Evolutionary conservation across 306 rosid species (phyloP).

Genomic region (Quillaja saponaria): DNA sequence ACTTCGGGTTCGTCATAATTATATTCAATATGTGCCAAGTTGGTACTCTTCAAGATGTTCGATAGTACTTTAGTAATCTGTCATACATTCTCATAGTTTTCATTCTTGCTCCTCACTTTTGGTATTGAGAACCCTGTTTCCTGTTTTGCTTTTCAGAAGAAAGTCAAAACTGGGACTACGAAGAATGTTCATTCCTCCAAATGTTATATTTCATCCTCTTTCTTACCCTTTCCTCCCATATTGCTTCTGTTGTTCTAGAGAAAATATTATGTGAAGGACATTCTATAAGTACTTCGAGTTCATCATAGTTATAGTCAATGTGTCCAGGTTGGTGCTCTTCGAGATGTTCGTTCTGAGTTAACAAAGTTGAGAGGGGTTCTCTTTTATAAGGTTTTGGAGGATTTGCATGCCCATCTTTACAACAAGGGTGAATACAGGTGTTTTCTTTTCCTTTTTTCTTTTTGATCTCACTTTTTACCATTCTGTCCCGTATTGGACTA

Average conservation of each 20-base stretch:
- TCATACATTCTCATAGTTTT: background rate
- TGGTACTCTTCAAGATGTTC: no score
- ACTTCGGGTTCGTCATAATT: constrained; percentile 20
- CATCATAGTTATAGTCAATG: constrained; percentile 24
- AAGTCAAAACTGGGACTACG: constrained; percentile 1
- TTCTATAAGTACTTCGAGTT: constrained; percentile 14
- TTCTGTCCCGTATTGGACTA: constrained; percentile 13
- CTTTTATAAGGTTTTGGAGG: constrained; percentile 87
- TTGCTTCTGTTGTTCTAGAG: constrained; percentile 9
- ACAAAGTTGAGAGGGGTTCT: constrained; percentile 87
- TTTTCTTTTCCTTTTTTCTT: constrained; percentile 21
- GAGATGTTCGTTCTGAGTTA: constrained; percentile 96
- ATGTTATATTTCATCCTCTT: background rate
- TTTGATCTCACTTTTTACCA: constrained; percentile 14
- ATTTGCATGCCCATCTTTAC: constrained; percentile 90
- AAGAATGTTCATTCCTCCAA: constrained; percentile 4
- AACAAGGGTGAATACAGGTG: constrained; percentile 98
- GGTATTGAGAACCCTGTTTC: background rate
- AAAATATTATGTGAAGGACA: constrained; percentile 16
- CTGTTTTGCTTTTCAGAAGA: background rate
- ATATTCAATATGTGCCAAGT: constrained; percentile 31
- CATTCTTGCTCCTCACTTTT: background rate
- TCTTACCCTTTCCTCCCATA: background rate
- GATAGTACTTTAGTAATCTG: no score
- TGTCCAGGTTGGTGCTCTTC: constrained; percentile 92